Base-by-base conservation (phyloP, 1,284 basidiomycete species). In the Coniophora puteana region DNA sequence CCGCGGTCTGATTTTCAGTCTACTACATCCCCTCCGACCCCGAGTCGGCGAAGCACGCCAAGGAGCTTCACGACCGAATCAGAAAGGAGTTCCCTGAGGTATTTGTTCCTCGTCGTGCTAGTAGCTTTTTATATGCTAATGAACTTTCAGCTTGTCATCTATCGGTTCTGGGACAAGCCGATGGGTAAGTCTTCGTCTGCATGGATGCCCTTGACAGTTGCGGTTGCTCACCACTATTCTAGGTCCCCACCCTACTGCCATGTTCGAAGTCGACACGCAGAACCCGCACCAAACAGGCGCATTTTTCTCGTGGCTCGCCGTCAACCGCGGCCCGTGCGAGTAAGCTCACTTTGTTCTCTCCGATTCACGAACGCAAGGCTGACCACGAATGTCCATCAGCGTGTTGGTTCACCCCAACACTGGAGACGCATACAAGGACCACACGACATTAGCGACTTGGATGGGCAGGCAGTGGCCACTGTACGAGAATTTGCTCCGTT, bases 401-500 rank as follows among this genome's bases (percentile, higher is more conserved):
- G 83, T 87, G 5, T 66, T 86, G 8, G 65, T 88, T 44, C 83
- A 89, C 59, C 85, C 85, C 0, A 87, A 89, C 59, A 88, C 85
- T 4, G 66, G 70, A 22, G 64, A 85, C 48, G 41, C 68, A 2
- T 64, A 69, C 49, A 68, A 50, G 43, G 86, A 88, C 51, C 85
- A 88, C 51, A 79, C 80, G 0, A 74, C 79, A 46, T 62, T 76
- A 2, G 72, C 71, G 41, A 72, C 80, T 0, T 89, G 85, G 86
- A 83, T 89, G 58, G 86, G 85, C 5, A 67, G 57, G 33, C 68
- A 71, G 5, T 81, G 76, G 68, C 76, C 79, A 0, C 54, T 88
- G 34, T 53, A 72, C 40, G 54, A 67, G 3, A 70, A 75, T 5
- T 49, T 71, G 38, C 44, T 74, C n/a, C n/a, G n/a, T n/a, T n/a